These are phyloP conservation scores for Candida maris DNA, from an alignment of 805 yeast genomes.

Conservation along the genomic window DNA sequence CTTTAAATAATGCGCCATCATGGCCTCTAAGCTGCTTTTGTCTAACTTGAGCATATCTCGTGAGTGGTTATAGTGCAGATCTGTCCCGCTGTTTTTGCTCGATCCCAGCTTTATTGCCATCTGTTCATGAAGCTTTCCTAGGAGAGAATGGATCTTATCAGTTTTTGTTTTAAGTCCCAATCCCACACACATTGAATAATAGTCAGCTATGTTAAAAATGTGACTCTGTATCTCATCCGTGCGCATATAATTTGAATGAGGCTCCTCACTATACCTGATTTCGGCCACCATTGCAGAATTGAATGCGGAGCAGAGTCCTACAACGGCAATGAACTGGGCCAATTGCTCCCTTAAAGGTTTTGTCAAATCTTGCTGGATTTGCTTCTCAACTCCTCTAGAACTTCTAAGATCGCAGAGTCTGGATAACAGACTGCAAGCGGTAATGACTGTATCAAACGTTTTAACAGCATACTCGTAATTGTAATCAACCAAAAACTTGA, in stretches of 20 bases:
- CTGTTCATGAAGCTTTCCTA: slow-evolving; percentile 17
- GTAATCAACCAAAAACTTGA: slow-evolving; percentile 5
- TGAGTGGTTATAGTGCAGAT: slow-evolving; percentile 2
- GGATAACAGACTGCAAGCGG: slow-evolving; percentile 9
- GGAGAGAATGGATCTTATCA: slow-evolving; percentile 14
- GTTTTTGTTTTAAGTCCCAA: slow-evolving; percentile 8
- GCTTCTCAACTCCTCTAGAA: slow-evolving; percentile 11
- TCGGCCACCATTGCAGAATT: slow-evolving; percentile 7
- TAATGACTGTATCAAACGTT: slow-evolving; percentile 3
- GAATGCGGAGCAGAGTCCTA: slow-evolving; percentile 10
- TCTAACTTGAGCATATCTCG: slow-evolving; percentile 10
- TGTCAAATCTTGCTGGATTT: slow-evolving; percentile 4
- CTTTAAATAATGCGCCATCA: slow-evolving; percentile 37
- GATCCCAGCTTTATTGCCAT: slow-evolving; percentile 7
- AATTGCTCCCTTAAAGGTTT: slow-evolving; percentile 4
- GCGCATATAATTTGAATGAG: slow-evolving; percentile 1
- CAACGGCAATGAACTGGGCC: slow-evolving; percentile 4
- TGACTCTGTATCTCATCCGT: slow-evolving; percentile 9
- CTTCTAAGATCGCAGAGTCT: slow-evolving; percentile 13
- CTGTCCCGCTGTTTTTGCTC: slow-evolving; percentile 5
- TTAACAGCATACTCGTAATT: slow-evolving; percentile 6
- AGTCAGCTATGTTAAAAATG: slow-evolving; percentile 11
- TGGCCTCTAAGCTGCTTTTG: slow-evolving; percentile 27
- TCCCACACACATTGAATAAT: slow-evolving; percentile 7
- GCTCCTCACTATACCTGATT: slow-evolving; percentile 2